Percentiles rank a stretch among this genome's conserved stretches.
Evolutionary conservation across 2,329 filamentous ascomycete genomes (phyloP).

Genomic region (Nemania sp.): DNA sequence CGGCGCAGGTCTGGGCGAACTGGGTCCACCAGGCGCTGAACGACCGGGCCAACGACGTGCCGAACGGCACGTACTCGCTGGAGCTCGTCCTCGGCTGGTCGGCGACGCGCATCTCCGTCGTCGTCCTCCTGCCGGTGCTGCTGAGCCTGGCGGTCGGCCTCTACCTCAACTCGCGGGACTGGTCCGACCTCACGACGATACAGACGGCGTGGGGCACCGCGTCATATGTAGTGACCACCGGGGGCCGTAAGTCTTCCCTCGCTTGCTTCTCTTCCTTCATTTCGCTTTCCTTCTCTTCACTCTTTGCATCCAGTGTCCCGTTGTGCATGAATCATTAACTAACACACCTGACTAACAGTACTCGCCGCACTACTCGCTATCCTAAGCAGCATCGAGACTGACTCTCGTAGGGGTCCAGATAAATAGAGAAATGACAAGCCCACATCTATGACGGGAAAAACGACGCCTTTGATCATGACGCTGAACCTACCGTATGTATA

Average conservation of each 20-base stretch:
- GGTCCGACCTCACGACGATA: not conserved
- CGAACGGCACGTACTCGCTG: not conserved
- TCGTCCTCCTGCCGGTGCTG: slow-evolving; percentile 1
- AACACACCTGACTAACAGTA: no score
- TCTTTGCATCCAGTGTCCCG: no score
- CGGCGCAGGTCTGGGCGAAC: not conserved
- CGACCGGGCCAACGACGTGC: not conserved
- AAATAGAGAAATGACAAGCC: no score
- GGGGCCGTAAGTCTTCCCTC: slow-evolving; percentile 2
- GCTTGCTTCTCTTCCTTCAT: no score
- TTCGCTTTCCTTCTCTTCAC: no score
- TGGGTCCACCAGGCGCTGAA: not conserved
- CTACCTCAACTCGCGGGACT: slow-evolving; percentile 1
- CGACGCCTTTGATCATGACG: no score
- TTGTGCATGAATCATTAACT: no score
- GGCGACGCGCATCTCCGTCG: not conserved
- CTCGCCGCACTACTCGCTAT: not conserved
- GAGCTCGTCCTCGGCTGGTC: slow-evolving; percentile 9
- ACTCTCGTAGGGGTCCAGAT: no score
- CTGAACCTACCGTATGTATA: no score
- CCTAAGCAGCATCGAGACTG: not conserved
- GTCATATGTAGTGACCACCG: not conserved
- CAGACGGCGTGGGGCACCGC: slow-evolving; percentile 6
- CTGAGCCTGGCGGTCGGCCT: slow-evolving; percentile 5
- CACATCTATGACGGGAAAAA: no score